Evolutionary conservation across 2,329 filamentous ascomycete species (phyloP).

Genomic region (Penicillium sp.): DNA sequence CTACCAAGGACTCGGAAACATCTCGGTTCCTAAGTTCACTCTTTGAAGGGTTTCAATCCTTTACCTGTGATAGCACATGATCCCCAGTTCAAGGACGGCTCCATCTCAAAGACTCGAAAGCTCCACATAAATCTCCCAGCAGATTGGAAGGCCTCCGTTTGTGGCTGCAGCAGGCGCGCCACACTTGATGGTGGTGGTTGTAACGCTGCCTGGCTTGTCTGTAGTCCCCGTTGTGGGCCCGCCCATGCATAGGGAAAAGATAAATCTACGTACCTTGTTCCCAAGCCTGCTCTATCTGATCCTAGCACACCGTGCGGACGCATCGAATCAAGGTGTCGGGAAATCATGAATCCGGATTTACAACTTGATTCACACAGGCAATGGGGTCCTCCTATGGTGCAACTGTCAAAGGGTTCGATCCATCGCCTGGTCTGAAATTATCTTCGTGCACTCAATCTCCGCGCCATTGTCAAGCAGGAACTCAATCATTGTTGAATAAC

Average conservation of each 20-base stretch:
- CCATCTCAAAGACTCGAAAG: not conserved
- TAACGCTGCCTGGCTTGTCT: not conserved
- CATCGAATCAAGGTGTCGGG: no score
- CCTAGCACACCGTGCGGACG: no score
- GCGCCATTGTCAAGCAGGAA: no score
- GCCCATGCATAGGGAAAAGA: not conserved
- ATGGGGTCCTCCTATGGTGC: no score
- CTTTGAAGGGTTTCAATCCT: not conserved
- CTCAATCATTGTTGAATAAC: no score
- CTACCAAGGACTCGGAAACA: no score
- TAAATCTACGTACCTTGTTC: not conserved
- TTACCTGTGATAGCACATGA: not conserved
- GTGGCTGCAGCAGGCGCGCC: conserved; percentile 7
- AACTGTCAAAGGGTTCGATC: no score
- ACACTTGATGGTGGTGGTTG: not conserved
- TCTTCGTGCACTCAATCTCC: no score
- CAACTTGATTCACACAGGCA: no score
- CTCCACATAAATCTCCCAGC: not conserved
- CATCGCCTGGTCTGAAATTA: no score
- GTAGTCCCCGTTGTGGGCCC: not conserved
- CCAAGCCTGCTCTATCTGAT: not conserved
- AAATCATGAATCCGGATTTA: no score
- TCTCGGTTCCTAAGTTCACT: no score
- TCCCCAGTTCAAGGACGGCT: not conserved
- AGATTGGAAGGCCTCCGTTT: not conserved